phyloP scores from a whole-genome alignment of 192 early-diverging fungal species.

The Backusella westeae region DNA sequence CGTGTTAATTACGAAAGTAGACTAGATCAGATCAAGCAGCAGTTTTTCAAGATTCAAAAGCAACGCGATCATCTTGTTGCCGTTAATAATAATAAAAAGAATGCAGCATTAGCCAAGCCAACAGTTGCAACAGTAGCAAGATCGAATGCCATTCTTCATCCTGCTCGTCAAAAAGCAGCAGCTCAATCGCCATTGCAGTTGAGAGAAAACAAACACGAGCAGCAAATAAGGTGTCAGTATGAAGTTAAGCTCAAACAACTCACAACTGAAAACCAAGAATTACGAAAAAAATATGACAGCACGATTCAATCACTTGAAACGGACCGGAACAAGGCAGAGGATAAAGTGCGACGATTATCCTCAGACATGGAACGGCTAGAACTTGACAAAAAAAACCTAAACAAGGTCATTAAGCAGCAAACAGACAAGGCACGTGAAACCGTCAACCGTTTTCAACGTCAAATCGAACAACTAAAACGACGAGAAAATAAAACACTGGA shows the following conservation, averaged over 20 bases:
- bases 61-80: constrained; percentile 51
- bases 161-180: neutral
- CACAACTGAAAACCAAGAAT: constrained; percentile 45
- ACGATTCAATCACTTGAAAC: constrained; percentile 38
- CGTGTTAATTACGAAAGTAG: constrained; percentile 66
- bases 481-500: constrained; percentile 44
- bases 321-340: constrained; percentile 48
- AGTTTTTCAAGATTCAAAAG: constrained; percentile 43
- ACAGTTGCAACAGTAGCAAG: neutral
- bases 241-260: constrained; percentile 56
- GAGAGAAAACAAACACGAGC: constrained; percentile 18
- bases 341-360: constrained; percentile 54
- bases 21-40: constrained; percentile 55
- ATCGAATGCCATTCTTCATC: neutral
- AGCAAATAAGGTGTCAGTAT: constrained; percentile 44
- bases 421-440: constrained; percentile 53
- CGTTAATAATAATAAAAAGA: constrained; percentile 26
- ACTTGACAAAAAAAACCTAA: constrained; percentile 66
- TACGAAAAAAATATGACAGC: constrained; percentile 50
- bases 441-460: constrained; percentile 45
- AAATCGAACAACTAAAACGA: constrained; percentile 54
- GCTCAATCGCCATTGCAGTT: neutral
- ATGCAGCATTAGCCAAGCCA: neutral
- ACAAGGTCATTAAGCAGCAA: constrained; percentile 65
- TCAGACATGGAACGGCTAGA: constrained; percentile 63